These are phyloP conservation scores for Paramecium biaurelia DNA, from an alignment of 73 alveolate genomes.

Conservation along the genomic window DNA sequence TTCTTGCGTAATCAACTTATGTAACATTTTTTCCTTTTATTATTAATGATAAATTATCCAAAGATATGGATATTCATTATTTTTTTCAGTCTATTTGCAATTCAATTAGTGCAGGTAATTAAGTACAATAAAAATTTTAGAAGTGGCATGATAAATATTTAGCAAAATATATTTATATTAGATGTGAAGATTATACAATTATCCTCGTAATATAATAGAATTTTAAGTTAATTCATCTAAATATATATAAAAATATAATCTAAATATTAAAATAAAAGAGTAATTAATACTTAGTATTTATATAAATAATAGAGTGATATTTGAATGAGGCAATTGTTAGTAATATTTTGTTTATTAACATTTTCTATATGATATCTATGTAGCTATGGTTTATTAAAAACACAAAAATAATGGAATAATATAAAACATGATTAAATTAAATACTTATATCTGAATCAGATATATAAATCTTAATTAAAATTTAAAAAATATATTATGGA, in stretches of 20 bases:
- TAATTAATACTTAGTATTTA: too few relatives aligned
- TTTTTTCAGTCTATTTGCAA: too few relatives aligned
- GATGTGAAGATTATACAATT: background rate
- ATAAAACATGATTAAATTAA: background rate
- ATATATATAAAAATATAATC: background rate
- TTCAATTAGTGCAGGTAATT: too few relatives aligned
- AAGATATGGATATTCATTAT: too few relatives aligned
- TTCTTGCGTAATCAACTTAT: background rate
- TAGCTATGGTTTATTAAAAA: background rate
- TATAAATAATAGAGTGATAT: background rate
- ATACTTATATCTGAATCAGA: slow-evolving; percentile 47
- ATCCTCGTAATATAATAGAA: background rate
- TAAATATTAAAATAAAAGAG: background rate
- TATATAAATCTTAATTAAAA: slow-evolving; percentile 47
- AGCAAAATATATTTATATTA: too few relatives aligned
- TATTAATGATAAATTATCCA: too few relatives aligned
- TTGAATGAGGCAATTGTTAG: background rate
- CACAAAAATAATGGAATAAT: background rate
- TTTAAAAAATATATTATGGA: slow-evolving; percentile 4
- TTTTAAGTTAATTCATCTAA: too few relatives aligned
- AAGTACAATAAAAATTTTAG: too few relatives aligned
- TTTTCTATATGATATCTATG: background rate
- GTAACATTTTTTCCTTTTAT: background rate
- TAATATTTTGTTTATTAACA: too few relatives aligned
- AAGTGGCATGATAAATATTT: background rate